Conservation (phyloP, 192 early-diverging fungal species). For the Coemansia sp. region DNA sequence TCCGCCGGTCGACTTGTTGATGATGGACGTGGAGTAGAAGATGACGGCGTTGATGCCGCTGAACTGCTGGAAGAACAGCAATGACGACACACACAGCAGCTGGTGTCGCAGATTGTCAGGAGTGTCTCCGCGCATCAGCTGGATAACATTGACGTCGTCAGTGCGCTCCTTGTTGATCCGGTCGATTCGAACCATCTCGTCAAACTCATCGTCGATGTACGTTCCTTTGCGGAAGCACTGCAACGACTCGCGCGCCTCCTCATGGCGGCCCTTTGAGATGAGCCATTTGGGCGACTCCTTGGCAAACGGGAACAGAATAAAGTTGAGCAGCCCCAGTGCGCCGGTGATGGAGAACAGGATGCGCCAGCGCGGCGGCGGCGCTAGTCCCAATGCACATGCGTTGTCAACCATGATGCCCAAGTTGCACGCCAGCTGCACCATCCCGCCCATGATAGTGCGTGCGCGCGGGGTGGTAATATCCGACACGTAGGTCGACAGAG, state of each 20-base stretch:
- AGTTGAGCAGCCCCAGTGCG: constrained; percentile 59
- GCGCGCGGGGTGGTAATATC: constrained; percentile 72
- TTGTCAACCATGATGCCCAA: constrained; percentile 77
- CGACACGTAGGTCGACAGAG: constrained; percentile 70
- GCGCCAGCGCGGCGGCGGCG: constrained; percentile 69
- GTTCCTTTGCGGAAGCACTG: constrained; percentile 55
- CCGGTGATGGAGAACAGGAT: constrained; percentile 64
- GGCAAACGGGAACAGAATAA: constrained; percentile 63
- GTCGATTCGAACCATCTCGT: constrained; percentile 61
- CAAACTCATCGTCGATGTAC: constrained; percentile 63
- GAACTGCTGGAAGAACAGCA: constrained; percentile 81
- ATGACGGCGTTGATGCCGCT: constrained; percentile 85
- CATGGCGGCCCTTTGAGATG: constrained; percentile 60
- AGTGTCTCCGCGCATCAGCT: constrained; percentile 57
- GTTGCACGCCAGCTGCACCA: constrained; percentile 74
- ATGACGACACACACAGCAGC: constrained; percentile 61
- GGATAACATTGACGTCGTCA: constrained; percentile 44
- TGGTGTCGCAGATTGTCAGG: constrained; percentile 61
- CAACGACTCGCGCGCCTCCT: constrained; percentile 60
- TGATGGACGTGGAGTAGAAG: constrained; percentile 81
- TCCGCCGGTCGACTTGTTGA: constrained; percentile 54
- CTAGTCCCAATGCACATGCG: constrained; percentile 61
- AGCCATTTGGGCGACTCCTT: constrained; percentile 79
- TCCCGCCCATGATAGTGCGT: constrained; percentile 70
- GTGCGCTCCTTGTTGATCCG: constrained; percentile 42